Conservation (phyloP, 768 basidiomycete genomes). For the Rubroboletus satanas region DNA sequence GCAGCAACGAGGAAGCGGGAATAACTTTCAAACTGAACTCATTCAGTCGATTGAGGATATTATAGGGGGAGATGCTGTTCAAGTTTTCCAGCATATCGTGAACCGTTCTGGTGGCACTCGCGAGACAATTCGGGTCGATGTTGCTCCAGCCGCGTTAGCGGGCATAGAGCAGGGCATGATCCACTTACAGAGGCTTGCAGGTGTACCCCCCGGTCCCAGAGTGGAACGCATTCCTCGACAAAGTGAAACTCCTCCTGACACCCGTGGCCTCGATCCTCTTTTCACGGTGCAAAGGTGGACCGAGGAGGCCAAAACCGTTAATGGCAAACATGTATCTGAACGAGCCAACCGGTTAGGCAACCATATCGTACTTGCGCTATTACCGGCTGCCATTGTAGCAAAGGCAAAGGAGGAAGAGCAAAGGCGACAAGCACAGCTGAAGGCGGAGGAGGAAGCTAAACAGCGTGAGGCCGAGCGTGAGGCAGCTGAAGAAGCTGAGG, state of each 20-base stretch:
- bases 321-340: conserved; percentile 69
- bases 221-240: conserved; percentile 52
- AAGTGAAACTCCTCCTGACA: conserved; percentile 42
- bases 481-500: conserved; percentile 32
- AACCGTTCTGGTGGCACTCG: conserved; percentile 51
- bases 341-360: conserved; percentile 63
- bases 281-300: conserved; percentile 84
- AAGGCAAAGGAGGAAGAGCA: conserved; percentile 42
- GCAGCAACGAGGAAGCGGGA: conserved; percentile 50
- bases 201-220: conserved; percentile 50
- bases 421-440: conserved; percentile 44
- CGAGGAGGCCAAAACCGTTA: conserved; percentile 80
- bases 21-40: conserved; percentile 51
- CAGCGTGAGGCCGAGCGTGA: conserved; percentile 36
- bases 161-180: conserved; percentile 56
- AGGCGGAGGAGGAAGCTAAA: conserved; percentile 47
- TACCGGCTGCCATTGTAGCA: conserved; percentile 74
- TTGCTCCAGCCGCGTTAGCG: conserved; percentile 61
- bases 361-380: conserved; percentile 67
- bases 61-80: conserved; percentile 75
- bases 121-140: conserved; percentile 75
- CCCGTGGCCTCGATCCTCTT: conserved; percentile 65
- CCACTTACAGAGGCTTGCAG: conserved; percentile 44
- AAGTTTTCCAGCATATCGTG: conserved; percentile 81
- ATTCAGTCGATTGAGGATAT: conserved; percentile 77